phyloP scores from a whole-genome alignment of 1,139 yeast species.

The Yarrowia galli region DNA sequence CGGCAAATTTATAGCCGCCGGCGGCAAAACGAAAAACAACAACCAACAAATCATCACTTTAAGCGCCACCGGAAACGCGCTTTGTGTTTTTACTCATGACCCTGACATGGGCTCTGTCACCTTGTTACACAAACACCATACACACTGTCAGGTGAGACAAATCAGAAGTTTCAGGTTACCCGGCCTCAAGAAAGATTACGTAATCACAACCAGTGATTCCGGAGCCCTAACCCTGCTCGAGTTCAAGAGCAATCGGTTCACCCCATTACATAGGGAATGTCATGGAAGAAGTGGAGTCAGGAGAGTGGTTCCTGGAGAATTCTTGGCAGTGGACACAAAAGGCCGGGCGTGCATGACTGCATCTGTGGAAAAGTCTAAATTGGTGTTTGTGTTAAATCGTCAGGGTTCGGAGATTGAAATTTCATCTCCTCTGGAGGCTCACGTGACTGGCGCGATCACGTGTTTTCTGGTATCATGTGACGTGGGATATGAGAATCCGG shows the following conservation, averaged over 20 bases:
- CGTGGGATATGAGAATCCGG: conserved; percentile 80
- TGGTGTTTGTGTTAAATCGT: conserved; percentile 65
- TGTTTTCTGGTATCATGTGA: conserved; percentile 67
- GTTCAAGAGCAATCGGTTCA: conserved; percentile 58
- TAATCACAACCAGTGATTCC: conserved; percentile 81
- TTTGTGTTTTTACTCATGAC: conserved; percentile 63
- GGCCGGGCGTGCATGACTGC: conserved; percentile 74
- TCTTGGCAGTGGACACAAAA: conserved; percentile 74
- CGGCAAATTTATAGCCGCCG: conserved; percentile 79
- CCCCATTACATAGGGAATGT: conserved; percentile 66
- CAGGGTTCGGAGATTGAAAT: conserved; percentile 59
- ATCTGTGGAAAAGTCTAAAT: conserved; percentile 75
- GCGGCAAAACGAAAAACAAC: too few species aligned
- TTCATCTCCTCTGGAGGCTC: conserved; percentile 79
- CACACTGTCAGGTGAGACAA: conserved; percentile 53
- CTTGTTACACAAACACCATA: conserved; percentile 45
- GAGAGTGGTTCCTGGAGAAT: conserved; percentile 78
- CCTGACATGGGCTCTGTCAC: conserved; percentile 63
- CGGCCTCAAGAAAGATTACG: conserved; percentile 62
- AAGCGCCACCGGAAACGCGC: conserved; percentile 60
- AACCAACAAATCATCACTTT: conserved; percentile 68
- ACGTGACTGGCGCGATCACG: conserved; percentile 61
- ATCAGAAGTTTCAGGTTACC: conserved; percentile 61
- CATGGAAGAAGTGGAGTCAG: conserved; percentile 78
- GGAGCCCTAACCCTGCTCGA: conserved; percentile 72